Evolutionary conservation across 345 rosid genomes (phyloP), one percentile per base, ranked within the genome.

Genomic region (Carallia brachiata): DNA sequence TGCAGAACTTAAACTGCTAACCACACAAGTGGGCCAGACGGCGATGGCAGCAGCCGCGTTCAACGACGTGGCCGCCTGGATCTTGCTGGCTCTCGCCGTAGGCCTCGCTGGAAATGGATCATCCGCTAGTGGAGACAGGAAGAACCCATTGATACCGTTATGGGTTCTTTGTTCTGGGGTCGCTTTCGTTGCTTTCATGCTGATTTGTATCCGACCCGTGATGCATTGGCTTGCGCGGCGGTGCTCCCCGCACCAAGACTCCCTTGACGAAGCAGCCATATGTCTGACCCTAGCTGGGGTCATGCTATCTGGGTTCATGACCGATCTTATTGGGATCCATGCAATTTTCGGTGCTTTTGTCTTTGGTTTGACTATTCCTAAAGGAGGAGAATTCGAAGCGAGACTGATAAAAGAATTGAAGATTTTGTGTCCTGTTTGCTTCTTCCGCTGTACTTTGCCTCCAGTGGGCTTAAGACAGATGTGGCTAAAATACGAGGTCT

Each of bases 31-130:
- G 2, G 96, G 97, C 2, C 85, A 87, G 75, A 83, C 86, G 0
- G 98, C 97, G 47, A 93, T 93, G 96, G 86, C 97, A 4, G 91
- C 97, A 0, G 98, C 97, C 17, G 93, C 97, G 30, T 83, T 93
- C 75, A 90, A 93, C 70, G 98, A 93, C 52, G 81, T 93, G 0
- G 90, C 89, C 2, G 97, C 93, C 0, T 93, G 98, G 97, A 84
- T 93, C 61, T 75, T 93, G 30, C 79, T 93, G 0, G 95, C 98
- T 15, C 72, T 88, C 0, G 98, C 93, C 23, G 86, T 92, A 5
- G 96, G 92, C 12, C 78, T 92, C 0, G 76, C 86, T 0, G 87
- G 84, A 27, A 70, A 78, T 23, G 82, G 79, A 0, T 39, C 44
- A 0, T 39, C 44, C 44, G 36, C 64, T 0, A 50, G 62, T 31